Base-by-base conservation (phyloP, 176 grass and related monocot species). In the Zoysia japonica region DNA sequence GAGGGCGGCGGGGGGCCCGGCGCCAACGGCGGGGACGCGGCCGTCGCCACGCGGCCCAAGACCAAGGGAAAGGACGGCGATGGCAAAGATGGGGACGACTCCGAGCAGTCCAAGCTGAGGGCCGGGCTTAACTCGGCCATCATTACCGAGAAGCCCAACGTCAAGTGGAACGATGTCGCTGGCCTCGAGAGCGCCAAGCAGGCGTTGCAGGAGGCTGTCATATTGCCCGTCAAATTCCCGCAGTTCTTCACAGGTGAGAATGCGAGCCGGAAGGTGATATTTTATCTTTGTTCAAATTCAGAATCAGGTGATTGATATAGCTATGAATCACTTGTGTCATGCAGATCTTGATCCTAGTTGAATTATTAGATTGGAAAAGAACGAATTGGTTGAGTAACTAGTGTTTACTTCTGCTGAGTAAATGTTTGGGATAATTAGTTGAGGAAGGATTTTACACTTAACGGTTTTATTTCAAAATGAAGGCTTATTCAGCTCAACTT, bases 131-230 rank as follows among this genome's bases (percentile, higher is more conserved):
- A 90, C 82, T 95, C 96, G 7, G 96, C 96, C 13, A 99, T 99
- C 75, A 91, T 95, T 44, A 95, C 89, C 15, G 96, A 99, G 90
- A 99, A 95, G 77, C 92, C 96, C 3, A 94, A 98, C 75, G 80
- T 98, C 53, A 98, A 99, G 92, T 99, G 96, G 96, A 99, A 95
- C 75, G 92, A 99, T 77, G 92, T 99, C 15, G 96, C 96, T 0
- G 96, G 96, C 0, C 80, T 99, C 0, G 96, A 99, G 76, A 89
- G 96, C 73, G 92, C 96, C 67, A 99, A 96, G 73, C 96, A 99
- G 83, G 96, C 96, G 47, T 83, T 99, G 68, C 92, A 99, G 88
- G 96, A 96, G 84, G 96, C 96, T 1, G 96, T 99, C 65, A 96
- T 99, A 64, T 79, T 99, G 70, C 96, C 92, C 2, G 96, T 99